Evolutionary conservation across 2,329 filamentous ascomycete genomes (phyloP), one percentile per base, ranked within the genome.

Genomic region (Paraphoma chrysanthemicola): DNA sequence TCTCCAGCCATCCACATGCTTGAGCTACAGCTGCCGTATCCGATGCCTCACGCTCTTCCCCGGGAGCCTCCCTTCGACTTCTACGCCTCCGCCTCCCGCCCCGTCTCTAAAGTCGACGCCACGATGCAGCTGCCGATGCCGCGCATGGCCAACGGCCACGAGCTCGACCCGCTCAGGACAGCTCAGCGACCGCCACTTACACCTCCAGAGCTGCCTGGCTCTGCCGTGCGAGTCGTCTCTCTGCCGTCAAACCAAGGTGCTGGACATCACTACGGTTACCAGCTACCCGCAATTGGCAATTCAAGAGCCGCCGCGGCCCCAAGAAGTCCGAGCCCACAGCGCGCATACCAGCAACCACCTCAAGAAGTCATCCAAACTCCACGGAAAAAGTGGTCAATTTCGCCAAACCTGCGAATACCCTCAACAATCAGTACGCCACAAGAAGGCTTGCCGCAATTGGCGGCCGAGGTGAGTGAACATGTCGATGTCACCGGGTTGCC

Each of bases 21-120:
- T 66, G 73, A 77, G 69, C 70, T 78, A 75, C 74, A 78, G 63
- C 72, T 76, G 33, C 74, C 74, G 30, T 68, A 68, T 43, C 72
- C 75, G 70, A 78, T 77, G 75, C 74, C 74, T 70, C 73, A 77
- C 73, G 73, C 73, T 62, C 59, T 77, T 51, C 66, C 71, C 38
- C 66, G 71, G 64, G 72, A 74, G 60, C 69, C 62, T 63, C 59
- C 73, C 54, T 66, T 72, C 66, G 68, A 73, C 66, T 66, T 71
- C 65, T 73, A 69, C 68, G 54, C 68, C 49, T 62, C 71, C 48
- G 56, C 56, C 47, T 51, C 65, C 16, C 65, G 57, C 54, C 55
- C 60, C 45, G 45, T 60, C 47, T 59, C 65, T 51, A 74, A 73
- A 62, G 59, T 71, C 38, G 71, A 74, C 48, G 44, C 69, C 45